Evolutionary conservation across 495 filamentous ascomycete species (phyloP), one percentile per base, ranked within the genome.

Genomic region (Penicillium malachiteum): DNA sequence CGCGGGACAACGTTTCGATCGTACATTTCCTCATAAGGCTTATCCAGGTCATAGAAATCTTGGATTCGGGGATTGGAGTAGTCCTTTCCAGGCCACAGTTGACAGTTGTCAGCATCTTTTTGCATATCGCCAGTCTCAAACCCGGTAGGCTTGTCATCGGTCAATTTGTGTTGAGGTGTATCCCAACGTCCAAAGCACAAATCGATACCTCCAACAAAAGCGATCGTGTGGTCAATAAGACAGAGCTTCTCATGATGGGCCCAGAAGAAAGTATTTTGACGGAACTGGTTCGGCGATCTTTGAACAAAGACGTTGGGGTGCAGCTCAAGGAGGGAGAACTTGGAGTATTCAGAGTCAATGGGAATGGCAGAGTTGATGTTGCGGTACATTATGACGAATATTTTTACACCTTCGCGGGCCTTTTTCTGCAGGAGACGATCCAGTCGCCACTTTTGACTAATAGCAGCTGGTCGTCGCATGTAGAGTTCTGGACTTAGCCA

Each of bases 181-280:
- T 99, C 94, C 94, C 94, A 99, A 46, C 94, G 82, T 12, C 94
- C 94, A 68, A 97, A 97, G 71, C 94, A 99, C 14, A 99, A 79
- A 78, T 99, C 94, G 54, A 99, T 91, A 12, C 94, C 94, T 48
- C 94, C 94, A 42, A 97, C 85, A 64, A 99, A 99, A 31, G 94
- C 94, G 45, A 99, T 81, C 37, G 91, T 94, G 67, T 99, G 93
- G 67, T 99, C 94, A 31, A 99, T 88, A 44, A 99, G 85, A 60
- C 90, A 90, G 10, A 99, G 81, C 66, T 99, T 99, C 70, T 99
- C 94, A 68, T 99, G 94, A 66, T 99, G 94, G 21, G 94, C 94
- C 82, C 94, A 99, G 76, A 97, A 99, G 74, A 99, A 99, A n/a
- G 95, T 96, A 56, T 96, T 96, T 74, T 99, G 96, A 54, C 94